Evolutionary conservation across 768 basidiomycete genomes (phyloP), one percentile per base, ranked within the genome.

Genomic region (Lactifluus subvellereus): DNA sequence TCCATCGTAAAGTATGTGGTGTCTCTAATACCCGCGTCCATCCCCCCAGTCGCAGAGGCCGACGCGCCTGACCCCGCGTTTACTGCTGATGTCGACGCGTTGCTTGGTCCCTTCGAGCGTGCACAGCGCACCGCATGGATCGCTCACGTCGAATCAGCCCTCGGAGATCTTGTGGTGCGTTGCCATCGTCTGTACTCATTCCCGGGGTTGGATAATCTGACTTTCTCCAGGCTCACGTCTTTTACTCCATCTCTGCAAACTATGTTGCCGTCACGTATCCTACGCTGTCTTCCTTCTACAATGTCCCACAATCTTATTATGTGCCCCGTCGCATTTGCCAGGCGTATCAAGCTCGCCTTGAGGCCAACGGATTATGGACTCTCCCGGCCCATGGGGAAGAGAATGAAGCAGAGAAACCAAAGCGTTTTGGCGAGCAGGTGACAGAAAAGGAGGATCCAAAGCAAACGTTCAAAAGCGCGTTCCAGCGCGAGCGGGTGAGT

Each of bases 101-200:
- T 73, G 40, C 74, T 90, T 18, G 76, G 68, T 40, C 56, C 73
- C 13, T 64, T 67, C 11, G 80, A 90, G 69, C 80, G 74, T 52
- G 78, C 87, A 0, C 79, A 85, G 70, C 76, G 73, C 55, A 74
- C 76, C 0, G 89, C 89, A 1, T 86, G 89, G 80, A 76, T 75
- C 47, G 80, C 86, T 1, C 88, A 91, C 70, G 73, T 84, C 8
- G 85, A 88, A 65, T 74, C 84, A 8, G 78, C 83, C 59, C 72
- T 91, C 27, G 89, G 88, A 10, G 84, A 89, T 69, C 72, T 93
- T 14, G 78, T 88, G 56, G 91, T 92, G 72, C 71, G 87, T 78
- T 45, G 20, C 3, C 20, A 13, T 38, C 22, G 40, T 37, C 55
- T 54, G 3, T 22, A 27, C 9, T 10, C 5, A 45, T 38, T 32